Evolutionary conservation across 78 protist genomes (phyloP), one percentile per base, ranked within the genome.

Genomic region (Polysphondylium violaceum): DNA sequence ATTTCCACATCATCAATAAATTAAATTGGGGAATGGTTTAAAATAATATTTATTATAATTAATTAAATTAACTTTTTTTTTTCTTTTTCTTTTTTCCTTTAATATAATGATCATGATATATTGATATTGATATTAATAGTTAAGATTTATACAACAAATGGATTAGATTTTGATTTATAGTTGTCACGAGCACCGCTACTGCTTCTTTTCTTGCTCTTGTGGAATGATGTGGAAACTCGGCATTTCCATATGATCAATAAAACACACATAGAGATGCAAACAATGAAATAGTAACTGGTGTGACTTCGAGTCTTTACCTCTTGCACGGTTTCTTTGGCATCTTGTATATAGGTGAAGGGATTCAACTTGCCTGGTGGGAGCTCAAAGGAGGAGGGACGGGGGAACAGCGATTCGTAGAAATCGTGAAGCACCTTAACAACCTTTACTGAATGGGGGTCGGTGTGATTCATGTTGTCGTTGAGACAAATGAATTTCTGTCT

Each of bases 391-490:
- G 96, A 95, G 2, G 90, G 94, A 17, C n/a, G 16, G 9, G 98
- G 97, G 78, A 95, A 94, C 4, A 94, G 63, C 0, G 95, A 79
- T 35, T 87, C 86, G 47, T 92, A 94, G 23, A 96, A 96, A 55
- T 94, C 58, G 14, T 81, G 87, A 12, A 96, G 12, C 0, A 81
- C 94, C 9, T 78, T 36, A 1, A 92, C 51, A 2, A 60, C 95
- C 12, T 0, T 56, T 0, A 69, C 29, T 5, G 55, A 58, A 2
- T 44, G 27, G 7, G 94, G 93, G 19, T 75, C 35, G 8, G 56
- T 36, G 77, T 95, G 95, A 67, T 96, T 63, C 55, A 95, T 89
- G 95, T 97, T 92, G 71, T 97, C 98, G 78, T 97, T 97, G 41
- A 97, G 73, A 58, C 98, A 97, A 67, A 97, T 65, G 38, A 96